A percentile compares a stretch with the other conserved stretches of the same genome.
These are phyloP conservation scores for Lenwebbia sp. DNA, from an alignment of 345 rosid species.

Conservation along the genomic window DNA sequence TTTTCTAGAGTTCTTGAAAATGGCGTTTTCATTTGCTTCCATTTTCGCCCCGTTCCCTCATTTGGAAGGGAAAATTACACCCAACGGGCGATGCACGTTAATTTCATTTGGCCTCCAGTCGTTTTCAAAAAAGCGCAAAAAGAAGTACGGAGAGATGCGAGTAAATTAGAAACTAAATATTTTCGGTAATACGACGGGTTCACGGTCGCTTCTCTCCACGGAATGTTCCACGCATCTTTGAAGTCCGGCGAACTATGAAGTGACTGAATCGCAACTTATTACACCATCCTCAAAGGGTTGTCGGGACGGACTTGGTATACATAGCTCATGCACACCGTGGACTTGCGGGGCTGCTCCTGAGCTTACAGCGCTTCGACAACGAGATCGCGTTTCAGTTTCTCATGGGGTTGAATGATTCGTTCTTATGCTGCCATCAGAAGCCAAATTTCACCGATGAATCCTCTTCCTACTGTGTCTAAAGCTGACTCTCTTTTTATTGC, in stretches of 20 bases:
- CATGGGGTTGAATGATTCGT: not conserved
- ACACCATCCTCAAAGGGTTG: too few relatives aligned
- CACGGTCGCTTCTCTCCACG: not conserved
- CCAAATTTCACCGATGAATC: not conserved
- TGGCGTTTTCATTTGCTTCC: not conserved
- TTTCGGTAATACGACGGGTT: not conserved
- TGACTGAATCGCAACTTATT: too few relatives aligned
- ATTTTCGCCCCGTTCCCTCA: too few relatives aligned
- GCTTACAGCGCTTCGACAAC: not conserved
- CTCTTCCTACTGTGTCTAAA: not conserved
- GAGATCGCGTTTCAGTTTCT: not conserved
- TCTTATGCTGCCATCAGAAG: not conserved
- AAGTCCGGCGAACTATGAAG: not conserved
- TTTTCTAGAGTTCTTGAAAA: not conserved
- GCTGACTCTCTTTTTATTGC: not conserved
- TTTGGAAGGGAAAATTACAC: not conserved
- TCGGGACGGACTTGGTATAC: too few relatives aligned
- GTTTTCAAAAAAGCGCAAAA: not conserved
- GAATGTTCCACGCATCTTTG: not conserved
- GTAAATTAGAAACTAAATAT: not conserved
- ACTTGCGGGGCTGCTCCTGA: not conserved
- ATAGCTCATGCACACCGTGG: not conserved
- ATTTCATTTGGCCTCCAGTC: not conserved
- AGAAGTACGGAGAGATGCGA: not conserved
- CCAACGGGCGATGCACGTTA: not conserved